phyloP scores from a whole-genome alignment of 2,329 filamentous ascomycete species.

The Polychaeton citri region DNA sequence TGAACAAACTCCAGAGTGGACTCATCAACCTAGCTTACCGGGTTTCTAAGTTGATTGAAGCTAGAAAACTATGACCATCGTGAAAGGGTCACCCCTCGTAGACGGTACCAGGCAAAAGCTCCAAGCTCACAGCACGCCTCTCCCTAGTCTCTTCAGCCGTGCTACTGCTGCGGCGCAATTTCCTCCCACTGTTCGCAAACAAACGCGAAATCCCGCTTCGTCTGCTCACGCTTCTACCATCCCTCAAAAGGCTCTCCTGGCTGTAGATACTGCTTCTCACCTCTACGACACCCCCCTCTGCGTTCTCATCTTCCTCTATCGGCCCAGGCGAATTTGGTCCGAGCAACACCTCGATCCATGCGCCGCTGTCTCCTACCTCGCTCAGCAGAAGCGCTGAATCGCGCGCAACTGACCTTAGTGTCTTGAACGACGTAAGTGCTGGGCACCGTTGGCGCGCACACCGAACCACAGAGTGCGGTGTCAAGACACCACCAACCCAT shows the following conservation, averaged over 20 bases:
- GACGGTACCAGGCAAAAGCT: too few species aligned
- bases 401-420: neutral
- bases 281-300: neutral
- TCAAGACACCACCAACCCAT: slow-evolving; percentile 7
- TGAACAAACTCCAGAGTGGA: too few species aligned
- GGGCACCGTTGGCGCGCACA: neutral
- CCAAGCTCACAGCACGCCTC: too few species aligned
- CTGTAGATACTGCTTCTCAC: neutral
- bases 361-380: neutral
- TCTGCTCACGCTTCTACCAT: too few species aligned
- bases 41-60: too few species aligned
- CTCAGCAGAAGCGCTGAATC: neutral
- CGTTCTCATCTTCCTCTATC: neutral
- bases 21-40: too few species aligned
- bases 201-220: too few species aligned
- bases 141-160: too few species aligned
- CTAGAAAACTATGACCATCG: too few species aligned
- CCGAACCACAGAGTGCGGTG: neutral
- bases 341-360: neutral
- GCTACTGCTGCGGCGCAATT: too few species aligned
- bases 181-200: too few species aligned
- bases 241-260: neutral
- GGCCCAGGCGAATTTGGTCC: neutral
- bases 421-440: neutral
- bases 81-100: too few species aligned